Percentiles rank a stretch among this genome's conserved stretches.
Evolutionary conservation across 805 yeast species (phyloP).

Genomic region (Metschnikowia bowlesiae): DNA sequence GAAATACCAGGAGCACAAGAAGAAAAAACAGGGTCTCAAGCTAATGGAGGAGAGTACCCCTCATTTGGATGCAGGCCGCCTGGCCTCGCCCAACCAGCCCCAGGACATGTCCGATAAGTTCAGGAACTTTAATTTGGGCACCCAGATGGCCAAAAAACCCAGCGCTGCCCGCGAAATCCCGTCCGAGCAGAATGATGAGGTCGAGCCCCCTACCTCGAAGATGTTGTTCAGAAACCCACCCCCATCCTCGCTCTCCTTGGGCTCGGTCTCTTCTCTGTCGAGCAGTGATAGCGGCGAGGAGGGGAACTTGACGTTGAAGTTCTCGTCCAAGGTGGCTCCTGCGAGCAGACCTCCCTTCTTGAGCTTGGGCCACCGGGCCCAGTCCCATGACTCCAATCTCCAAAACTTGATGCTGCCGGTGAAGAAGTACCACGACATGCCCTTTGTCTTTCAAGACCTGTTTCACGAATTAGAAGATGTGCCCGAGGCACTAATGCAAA

Average conservation of each 20-base stretch:
- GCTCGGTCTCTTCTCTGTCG: constrained; percentile 14
- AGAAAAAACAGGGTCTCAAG: constrained; percentile 10
- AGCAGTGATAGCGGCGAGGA: constrained; percentile 36
- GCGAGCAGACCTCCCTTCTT: constrained; percentile 32
- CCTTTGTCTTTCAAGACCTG: constrained; percentile 29
- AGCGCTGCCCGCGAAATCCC: background rate
- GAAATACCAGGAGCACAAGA: constrained; percentile 32
- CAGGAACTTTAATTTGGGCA: constrained; percentile 31
- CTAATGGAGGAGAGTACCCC: constrained; percentile 5
- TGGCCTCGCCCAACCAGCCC: background rate
- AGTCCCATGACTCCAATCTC: constrained; percentile 40
- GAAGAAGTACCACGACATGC: constrained; percentile 19
- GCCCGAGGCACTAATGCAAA: constrained; percentile 34
- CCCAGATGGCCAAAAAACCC: constrained; percentile 29
- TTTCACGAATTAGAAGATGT: constrained; percentile 38
- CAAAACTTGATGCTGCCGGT: constrained; percentile 21
- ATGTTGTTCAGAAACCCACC: background rate
- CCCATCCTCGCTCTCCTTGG: constrained; percentile 13
- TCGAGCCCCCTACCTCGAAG: constrained; percentile 17
- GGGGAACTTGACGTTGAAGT: constrained; percentile 43
- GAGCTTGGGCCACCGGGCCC: constrained; percentile 31
- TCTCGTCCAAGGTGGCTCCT: constrained; percentile 38
- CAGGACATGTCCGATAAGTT: constrained; percentile 24
- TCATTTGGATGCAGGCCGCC: constrained; percentile 9
- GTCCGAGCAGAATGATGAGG: constrained; percentile 16